phyloP scores from a whole-genome alignment of 169 alveolate species.

The Cryptosporidium muris region DNA sequence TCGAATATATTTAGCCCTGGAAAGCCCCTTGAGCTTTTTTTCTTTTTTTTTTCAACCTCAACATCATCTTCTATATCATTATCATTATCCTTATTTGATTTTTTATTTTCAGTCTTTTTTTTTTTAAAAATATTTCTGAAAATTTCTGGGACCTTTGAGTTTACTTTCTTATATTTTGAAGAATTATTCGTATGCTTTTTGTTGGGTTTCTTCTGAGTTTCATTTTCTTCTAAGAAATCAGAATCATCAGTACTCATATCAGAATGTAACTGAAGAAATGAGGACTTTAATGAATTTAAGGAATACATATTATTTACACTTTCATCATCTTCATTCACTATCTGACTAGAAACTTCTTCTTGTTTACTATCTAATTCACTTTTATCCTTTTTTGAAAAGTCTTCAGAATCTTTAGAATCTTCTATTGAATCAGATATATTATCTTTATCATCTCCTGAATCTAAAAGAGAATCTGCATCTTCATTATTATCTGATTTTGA shows the following conservation, averaged over 20 bases:
- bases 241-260: slow-evolving; percentile 13
- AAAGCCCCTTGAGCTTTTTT: neutral
- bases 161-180: too few relatives aligned
- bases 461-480: neutral
- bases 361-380: neutral
- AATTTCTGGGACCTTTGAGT: too few relatives aligned
- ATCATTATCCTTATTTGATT: neutral
- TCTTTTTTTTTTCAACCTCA: slow-evolving; percentile 7
- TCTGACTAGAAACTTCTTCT: slow-evolving; percentile 1
- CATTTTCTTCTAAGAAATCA: slow-evolving; percentile 5
- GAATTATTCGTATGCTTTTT: too few relatives aligned
- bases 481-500: neutral
- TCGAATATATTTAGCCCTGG: neutral
- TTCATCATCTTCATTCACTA: slow-evolving; percentile 20
- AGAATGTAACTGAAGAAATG: slow-evolving; percentile 42
- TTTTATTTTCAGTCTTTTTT: too few relatives aligned
- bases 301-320: neutral
- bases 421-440: neutral
- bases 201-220: too few relatives aligned
- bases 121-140: too few relatives aligned
- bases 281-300: neutral
- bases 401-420: neutral
- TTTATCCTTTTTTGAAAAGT: neutral
- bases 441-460: neutral
- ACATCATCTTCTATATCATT: neutral